These are phyloP conservation scores for Arabidopsis arenosa DNA, from an alignment of 345 rosid genomes.

Conservation along the genomic window DNA sequence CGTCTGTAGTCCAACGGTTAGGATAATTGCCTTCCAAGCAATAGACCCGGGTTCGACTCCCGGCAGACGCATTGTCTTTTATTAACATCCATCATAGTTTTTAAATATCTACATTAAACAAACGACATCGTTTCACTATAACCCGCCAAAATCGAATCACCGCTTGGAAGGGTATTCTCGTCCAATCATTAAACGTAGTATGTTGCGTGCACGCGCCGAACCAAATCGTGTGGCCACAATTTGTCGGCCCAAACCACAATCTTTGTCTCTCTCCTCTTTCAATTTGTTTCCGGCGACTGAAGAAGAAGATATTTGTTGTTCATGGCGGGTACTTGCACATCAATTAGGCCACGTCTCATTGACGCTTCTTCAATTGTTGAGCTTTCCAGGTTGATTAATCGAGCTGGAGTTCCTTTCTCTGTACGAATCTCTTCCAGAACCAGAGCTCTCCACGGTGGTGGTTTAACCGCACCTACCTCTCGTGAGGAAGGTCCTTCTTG, in stretches of 20 bases:
- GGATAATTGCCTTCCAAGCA: slow-evolving; percentile 92
- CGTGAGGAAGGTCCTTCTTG: slow-evolving; percentile 84
- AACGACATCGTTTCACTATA: not conserved
- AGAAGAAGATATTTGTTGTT: slow-evolving; percentile 17
- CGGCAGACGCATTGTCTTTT: slow-evolving; percentile 62
- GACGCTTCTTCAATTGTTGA: slow-evolving; percentile 50
- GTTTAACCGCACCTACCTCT: slow-evolving; percentile 45
- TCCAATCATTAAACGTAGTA: slow-evolving; percentile 17
- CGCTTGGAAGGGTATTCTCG: slow-evolving; percentile 14
- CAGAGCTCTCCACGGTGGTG: slow-evolving; percentile 43
- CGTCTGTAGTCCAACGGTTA: slow-evolving; percentile 94
- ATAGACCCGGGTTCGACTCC: slow-evolving; percentile 94
- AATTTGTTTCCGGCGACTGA: slow-evolving; percentile 38
- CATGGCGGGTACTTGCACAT: slow-evolving; percentile 75
- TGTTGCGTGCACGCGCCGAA: slow-evolving; percentile 50
- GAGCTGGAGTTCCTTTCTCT: slow-evolving; percentile 55
- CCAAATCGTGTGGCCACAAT: slow-evolving; percentile 42
- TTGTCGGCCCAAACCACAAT: slow-evolving; percentile 35
- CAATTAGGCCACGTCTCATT: slow-evolving; percentile 57
- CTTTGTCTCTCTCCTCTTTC: not conserved
- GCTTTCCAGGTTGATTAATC: slow-evolving; percentile 47
- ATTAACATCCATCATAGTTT: not conserved
- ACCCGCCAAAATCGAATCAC: slow-evolving; percentile 26
- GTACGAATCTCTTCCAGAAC: slow-evolving; percentile 54
- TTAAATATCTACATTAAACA: not conserved